A percentile compares a stretch with the other conserved stretches of the same genome.
phyloP scores from a whole-genome alignment of 306 rosid species.

The Purshia tridentata region DNA sequence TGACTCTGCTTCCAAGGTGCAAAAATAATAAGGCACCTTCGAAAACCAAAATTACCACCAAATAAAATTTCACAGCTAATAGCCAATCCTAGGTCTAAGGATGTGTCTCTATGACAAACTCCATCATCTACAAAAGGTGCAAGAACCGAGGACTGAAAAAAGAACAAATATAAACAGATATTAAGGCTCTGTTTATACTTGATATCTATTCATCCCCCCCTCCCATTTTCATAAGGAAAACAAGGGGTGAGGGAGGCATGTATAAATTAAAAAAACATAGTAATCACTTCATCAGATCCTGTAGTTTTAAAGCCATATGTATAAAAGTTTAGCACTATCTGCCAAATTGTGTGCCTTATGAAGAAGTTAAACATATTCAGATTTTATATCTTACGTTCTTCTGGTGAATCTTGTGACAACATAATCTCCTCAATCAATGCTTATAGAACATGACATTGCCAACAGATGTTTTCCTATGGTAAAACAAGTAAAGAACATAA shows the following conservation, averaged over 20 bases:
- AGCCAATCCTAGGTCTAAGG: slow-evolving; percentile 1
- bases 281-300: background rate
- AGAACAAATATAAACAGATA: background rate
- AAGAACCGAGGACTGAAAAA: background rate
- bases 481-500: no score
- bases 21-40: background rate
- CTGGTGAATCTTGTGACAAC: no score
- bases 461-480: no score
- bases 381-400: no score
- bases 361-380: background rate
- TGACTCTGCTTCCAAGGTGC: slow-evolving; percentile 23
- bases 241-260: background rate
- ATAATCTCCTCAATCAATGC: no score
- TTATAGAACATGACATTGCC: no score
- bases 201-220: background rate
- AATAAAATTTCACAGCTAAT: background rate
- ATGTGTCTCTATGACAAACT: background rate
- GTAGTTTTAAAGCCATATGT: background rate
- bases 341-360: background rate
- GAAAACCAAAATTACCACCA: background rate
- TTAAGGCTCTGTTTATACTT: background rate
- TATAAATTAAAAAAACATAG: background rate
- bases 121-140: slow-evolving; percentile 3
- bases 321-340: background rate
- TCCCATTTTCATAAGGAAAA: background rate